These are phyloP conservation scores for Tolypocladium tropicale DNA, from an alignment of 2,329 filamentous ascomycete species.

Conservation along the genomic window DNA sequence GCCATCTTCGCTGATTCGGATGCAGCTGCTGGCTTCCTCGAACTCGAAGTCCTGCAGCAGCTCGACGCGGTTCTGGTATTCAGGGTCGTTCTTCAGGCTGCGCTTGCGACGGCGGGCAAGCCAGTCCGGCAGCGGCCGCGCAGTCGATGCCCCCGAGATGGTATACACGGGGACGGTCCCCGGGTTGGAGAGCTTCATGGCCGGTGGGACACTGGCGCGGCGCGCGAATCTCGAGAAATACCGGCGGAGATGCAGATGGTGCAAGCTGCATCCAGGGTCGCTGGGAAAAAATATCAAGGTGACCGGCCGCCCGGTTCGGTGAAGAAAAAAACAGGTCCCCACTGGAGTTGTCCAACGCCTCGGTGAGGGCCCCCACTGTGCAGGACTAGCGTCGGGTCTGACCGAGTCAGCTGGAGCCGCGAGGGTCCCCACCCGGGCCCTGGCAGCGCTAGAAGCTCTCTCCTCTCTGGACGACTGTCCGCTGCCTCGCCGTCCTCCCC, in stretches of 20 bases:
- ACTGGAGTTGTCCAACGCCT: not conserved
- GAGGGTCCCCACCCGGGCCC: not conserved
- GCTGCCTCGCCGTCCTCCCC: not conserved
- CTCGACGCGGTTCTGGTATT: slow-evolving; percentile 90
- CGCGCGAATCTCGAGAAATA: not conserved
- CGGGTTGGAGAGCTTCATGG: slow-evolving; percentile 74
- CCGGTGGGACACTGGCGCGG: not conserved
- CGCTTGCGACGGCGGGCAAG: slow-evolving; percentile 81
- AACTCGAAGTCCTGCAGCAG: slow-evolving; percentile 97
- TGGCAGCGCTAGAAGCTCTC: not conserved
- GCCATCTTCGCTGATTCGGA: slow-evolving; percentile 86
- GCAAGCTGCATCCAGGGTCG: not conserved
- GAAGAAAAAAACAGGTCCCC: not conserved
- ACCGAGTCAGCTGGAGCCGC: slow-evolving; percentile 2
- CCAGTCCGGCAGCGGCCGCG: slow-evolving; percentile 88
- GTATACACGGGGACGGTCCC: slow-evolving; percentile 87
- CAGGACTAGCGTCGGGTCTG: slow-evolving; percentile 3
- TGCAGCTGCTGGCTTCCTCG: slow-evolving; percentile 85
- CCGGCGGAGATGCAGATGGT: not conserved
- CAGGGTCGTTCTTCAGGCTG: slow-evolving; percentile 82
- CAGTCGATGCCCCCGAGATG: slow-evolving; percentile 81
- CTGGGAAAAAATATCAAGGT: slow-evolving; percentile 2
- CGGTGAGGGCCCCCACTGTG: slow-evolving; percentile 2
- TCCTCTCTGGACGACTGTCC: not conserved
- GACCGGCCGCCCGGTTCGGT: not conserved